These are phyloP conservation scores for Acacia confusa DNA, from an alignment of 306 rosid species.

Conservation along the genomic window DNA sequence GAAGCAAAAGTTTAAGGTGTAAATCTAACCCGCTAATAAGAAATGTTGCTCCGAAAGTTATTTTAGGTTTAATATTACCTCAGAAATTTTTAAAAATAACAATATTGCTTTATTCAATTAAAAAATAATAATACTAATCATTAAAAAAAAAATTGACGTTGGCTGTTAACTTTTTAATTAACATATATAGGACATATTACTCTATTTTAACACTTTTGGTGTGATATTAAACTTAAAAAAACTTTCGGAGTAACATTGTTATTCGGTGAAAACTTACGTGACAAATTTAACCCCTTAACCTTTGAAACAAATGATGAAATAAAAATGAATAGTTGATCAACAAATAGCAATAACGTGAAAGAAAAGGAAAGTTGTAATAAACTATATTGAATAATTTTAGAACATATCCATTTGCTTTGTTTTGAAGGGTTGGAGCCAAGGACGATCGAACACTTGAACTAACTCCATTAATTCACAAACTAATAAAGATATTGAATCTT, in stretches of 20 bases:
- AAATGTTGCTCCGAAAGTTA: no score
- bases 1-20: no score
- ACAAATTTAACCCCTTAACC: no score
- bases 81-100: accelerated
- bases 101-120: accelerated
- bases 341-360: not conserved
- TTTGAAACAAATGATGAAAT: not conserved
- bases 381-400: not conserved
- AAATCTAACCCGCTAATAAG: accelerated
- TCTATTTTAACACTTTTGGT: no score
- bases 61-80: accelerated
- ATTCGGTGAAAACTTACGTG: no score
- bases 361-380: not conserved
- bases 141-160: no score
- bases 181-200: no score
- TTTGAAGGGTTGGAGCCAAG: slow-evolving; percentile 26
- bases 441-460: slow-evolving; percentile 12
- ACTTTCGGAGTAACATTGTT: no score
- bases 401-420: slow-evolving; percentile 16
- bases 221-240: no score
- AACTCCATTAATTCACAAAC: slow-evolving; percentile 18
- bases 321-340: not conserved
- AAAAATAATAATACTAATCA: no score
- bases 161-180: no score
- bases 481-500: slow-evolving; percentile 7